Evolutionary conservation across 306 rosid genomes (phyloP).

Genomic region (Carpinus viminea): DNA sequence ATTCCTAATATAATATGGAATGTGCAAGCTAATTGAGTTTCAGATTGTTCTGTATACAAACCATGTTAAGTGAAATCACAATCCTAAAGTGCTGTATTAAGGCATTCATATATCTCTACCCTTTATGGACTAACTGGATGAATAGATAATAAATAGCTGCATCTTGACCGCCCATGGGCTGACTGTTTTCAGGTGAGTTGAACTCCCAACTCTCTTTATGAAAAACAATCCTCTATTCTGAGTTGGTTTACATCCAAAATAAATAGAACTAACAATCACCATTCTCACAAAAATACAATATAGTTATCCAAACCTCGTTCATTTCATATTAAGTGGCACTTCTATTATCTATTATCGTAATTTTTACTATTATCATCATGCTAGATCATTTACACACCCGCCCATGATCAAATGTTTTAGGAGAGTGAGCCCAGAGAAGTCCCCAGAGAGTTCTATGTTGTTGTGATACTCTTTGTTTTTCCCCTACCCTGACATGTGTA

Average conservation of each 20-base stretch:
- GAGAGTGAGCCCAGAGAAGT: not conserved
- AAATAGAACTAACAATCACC: not conserved
- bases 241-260: no score
- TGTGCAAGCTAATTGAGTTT: conserved; percentile 3
- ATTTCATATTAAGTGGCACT: not conserved
- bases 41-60: not conserved
- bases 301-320: not conserved
- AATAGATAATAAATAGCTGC: no score
- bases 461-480: no score
- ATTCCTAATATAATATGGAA: not conserved
- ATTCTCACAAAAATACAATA: not conserved
- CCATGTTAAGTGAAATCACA: not conserved
- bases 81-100: not conserved
- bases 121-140: no score
- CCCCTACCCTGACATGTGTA: not conserved
- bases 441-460: not conserved
- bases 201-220: not conserved
- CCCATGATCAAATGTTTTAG: not conserved
- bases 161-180: no score
- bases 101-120: no score
- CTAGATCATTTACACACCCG: not conserved
- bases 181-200: not conserved
- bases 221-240: no score
- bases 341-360: not conserved
- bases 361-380: not conserved